A percentile compares a stretch with the other conserved stretches of the same genome.
Conservation (phyloP, 75 land plant genomes). For the Cupressus sempervirens region DNA sequence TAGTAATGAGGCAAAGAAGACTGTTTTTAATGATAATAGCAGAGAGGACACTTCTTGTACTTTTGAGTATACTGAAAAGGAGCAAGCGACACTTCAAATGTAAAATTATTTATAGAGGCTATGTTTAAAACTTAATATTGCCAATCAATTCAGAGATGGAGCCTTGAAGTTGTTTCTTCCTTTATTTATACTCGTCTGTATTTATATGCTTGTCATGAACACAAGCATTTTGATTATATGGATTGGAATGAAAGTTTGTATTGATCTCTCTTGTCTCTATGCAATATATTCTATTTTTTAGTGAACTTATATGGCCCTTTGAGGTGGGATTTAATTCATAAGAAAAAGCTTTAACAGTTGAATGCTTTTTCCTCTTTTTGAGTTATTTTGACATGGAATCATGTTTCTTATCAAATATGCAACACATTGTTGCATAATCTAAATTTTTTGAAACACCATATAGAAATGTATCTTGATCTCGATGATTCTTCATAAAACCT, state of each 20-base stretch:
- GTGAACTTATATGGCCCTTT: not conserved
- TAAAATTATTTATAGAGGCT: not conserved
- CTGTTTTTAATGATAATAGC: not conserved
- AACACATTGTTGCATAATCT: not conserved
- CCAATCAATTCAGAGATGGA: not conserved
- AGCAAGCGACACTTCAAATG: not conserved
- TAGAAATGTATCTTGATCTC: not conserved
- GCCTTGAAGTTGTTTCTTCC: not conserved
- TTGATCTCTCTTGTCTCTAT: not conserved
- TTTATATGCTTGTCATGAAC: not conserved
- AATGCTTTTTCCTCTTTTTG: not conserved
- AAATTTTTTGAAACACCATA: not conserved
- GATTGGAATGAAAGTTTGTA: not conserved
- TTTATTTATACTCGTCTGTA: not conserved
- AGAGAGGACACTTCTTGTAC: not conserved
- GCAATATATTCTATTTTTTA: not conserved
- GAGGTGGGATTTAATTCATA: not conserved
- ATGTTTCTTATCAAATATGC: not conserved
- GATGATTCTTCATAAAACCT: not conserved
- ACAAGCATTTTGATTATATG: not conserved
- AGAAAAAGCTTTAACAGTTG: not conserved
- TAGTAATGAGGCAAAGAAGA: not conserved
- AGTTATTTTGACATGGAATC: not conserved
- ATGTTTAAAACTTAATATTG: not conserved
- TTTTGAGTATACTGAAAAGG: constrained; percentile 1